Base-by-base conservation (phyloP, 495 filamentous ascomycete genomes). In the Haplographium delicatum region DNA sequence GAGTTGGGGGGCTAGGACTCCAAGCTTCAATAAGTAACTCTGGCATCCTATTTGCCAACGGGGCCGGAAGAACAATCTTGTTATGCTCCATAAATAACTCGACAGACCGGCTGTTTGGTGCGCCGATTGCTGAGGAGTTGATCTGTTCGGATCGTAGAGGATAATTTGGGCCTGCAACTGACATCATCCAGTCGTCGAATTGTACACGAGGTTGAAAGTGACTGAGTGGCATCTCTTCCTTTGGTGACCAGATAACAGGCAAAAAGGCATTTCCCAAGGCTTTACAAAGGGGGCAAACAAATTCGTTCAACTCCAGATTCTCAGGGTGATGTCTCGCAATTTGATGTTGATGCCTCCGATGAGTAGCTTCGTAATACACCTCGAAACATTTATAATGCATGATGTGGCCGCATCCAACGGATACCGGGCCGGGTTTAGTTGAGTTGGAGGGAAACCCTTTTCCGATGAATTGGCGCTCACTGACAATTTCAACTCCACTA, bases 371-470 rank as follows among this genome's bases (percentile, higher is more conserved):
- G 60, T 84, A 84, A 66, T 96, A 97, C 25, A 83, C 78, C 56
- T 96, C 91, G 60, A 97, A 99, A 66, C 93, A 99, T 26, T 79
- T 80, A 61, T 88, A 99, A 62, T 99, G 93, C 93, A 99, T 99
- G 54, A 97, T 91, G 65, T 99, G 93, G 5, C 90, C 91, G 67
- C 93, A 99, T 24, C 91, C 88, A 33, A 88, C 89, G 6, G 90
- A 81, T 5, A 97, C 86, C 3, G 91, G 87, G 0, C 90, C 94
- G n/a, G 76, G 73, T 31, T 74, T 72, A 7, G 77, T 81, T 31
- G 82, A 76, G 20, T 72, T 71, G 8, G 81, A 66, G 3, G 88
- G 84, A 59, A 95, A 97, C 1, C 93, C 93, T 66, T 89, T 91
- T 38, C 89, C 91, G 16, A 97, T 76, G 15, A 81, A 83, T 69